Evolutionary conservation across 306 rosid genomes (phyloP).

Genomic region (Corylus americana): DNA sequence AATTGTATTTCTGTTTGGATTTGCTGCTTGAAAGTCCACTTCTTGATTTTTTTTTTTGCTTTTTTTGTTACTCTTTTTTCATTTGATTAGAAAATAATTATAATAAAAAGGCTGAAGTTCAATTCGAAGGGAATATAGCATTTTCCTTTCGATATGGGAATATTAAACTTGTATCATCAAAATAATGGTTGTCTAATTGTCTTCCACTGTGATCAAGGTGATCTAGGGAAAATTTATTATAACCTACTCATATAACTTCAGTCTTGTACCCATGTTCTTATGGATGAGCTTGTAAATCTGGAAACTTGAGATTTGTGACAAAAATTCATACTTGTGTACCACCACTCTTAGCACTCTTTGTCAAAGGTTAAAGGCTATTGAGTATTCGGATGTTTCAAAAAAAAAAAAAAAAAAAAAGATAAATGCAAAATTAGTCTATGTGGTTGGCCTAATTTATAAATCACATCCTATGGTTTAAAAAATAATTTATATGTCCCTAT

Average conservation of each 20-base stretch:
- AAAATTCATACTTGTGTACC: not conserved
- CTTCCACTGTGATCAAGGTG: not conserved
- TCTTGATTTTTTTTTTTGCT: too few species aligned
- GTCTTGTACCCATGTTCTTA: not conserved
- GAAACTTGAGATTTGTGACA: not conserved
- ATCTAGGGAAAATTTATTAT: not conserved
- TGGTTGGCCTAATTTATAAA: too few species aligned
- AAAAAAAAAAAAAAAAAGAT: too few species aligned
- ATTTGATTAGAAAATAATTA: too few species aligned
- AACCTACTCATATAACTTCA: not conserved
- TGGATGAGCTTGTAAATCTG: not conserved
- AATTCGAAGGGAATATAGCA: not conserved
- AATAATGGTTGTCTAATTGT: not conserved
- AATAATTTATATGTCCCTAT: too few species aligned
- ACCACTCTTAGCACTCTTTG: not conserved
- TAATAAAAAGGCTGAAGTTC: not conserved
- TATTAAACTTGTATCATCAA: not conserved
- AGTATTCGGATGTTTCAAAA: too few species aligned
- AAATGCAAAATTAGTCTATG: too few species aligned
- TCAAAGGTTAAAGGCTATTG: too few species aligned
- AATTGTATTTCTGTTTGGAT: too few species aligned
- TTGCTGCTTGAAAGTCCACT: too few species aligned
- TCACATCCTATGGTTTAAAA: too few species aligned
- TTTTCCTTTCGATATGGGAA: slow-evolving; percentile 9
- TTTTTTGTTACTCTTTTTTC: too few species aligned